Percentiles rank a stretch among this genome's conserved stretches.
These are phyloP conservation scores for Phytophthora boehmeriae DNA, from an alignment of 352 stramenopile species.

Conservation along the genomic window DNA sequence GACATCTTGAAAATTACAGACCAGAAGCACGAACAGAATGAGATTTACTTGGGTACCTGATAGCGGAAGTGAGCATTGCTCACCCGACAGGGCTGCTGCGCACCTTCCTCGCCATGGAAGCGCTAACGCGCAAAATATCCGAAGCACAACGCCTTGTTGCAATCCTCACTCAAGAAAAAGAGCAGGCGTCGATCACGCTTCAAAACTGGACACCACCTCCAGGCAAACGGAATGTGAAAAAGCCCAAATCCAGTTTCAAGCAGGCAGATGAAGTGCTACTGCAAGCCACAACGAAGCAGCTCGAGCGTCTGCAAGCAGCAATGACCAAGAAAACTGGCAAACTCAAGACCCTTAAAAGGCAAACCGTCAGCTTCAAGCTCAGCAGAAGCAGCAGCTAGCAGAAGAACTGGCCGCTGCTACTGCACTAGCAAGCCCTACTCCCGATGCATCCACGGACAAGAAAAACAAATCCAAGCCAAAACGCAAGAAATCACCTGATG, in stretches of 20 bases:
- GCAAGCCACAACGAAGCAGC: slow-evolving; percentile 30
- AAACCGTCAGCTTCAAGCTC: slow-evolving; percentile 14
- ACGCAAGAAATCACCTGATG: slow-evolving; percentile 22
- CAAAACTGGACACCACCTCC: slow-evolving; percentile 25
- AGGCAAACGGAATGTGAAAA: slow-evolving; percentile 36
- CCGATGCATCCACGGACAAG: slow-evolving; percentile 8
- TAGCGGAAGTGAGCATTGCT: slow-evolving; percentile 85
- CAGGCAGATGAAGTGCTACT: slow-evolving; percentile 47
- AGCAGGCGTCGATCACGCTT: slow-evolving; percentile 22
- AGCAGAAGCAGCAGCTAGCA: slow-evolving; percentile 16
- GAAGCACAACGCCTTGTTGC: slow-evolving; percentile 56
- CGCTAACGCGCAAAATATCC: slow-evolving; percentile 60
- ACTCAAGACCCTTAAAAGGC: slow-evolving; percentile 67
- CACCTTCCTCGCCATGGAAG: slow-evolving; percentile 78
- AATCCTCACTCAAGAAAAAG: slow-evolving; percentile 62
- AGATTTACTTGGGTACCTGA: slow-evolving; percentile 83
- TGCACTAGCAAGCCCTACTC: slow-evolving; percentile 1
- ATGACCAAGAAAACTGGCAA: slow-evolving; percentile 68
- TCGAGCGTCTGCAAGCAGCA: slow-evolving; percentile 32
- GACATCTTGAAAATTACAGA: slow-evolving; percentile 1
- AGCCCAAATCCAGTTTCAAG: slow-evolving; percentile 39
- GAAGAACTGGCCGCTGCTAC: slow-evolving; percentile 1
- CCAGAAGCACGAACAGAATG: slow-evolving; percentile 18
- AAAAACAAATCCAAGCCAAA: slow-evolving; percentile 30
- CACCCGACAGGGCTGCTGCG: slow-evolving; percentile 78